These are phyloP conservation scores for Calycina herbarum DNA, from an alignment of 2,329 filamentous ascomycete species.

Conservation along the genomic window DNA sequence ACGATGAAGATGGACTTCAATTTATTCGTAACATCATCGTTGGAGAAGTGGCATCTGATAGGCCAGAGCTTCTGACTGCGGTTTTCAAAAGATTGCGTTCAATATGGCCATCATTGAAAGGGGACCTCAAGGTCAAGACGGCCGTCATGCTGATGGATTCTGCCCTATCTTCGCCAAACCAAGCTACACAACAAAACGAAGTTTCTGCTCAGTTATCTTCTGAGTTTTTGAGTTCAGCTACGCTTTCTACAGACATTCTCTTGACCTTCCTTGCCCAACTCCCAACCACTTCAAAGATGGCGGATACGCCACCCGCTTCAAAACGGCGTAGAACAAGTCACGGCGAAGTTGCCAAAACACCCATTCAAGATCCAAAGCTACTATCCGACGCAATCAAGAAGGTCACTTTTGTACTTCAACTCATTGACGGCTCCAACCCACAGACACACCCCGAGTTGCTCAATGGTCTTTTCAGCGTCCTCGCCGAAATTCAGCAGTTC, in stretches of 20 bases:
- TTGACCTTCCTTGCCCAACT: slow-evolving; percentile 71
- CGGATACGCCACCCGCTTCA: slow-evolving; percentile 68
- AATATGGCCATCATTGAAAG: slow-evolving; percentile 73
- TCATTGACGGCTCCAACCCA: slow-evolving; percentile 79
- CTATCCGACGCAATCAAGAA: slow-evolving; percentile 69
- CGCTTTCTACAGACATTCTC: slow-evolving; percentile 73
- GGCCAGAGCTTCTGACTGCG: slow-evolving; percentile 57
- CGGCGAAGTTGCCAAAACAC: slow-evolving; percentile 61
- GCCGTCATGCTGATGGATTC: slow-evolving; percentile 64
- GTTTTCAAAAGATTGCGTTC: slow-evolving; percentile 69
- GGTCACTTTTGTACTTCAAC: slow-evolving; percentile 82
- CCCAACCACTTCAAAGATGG: slow-evolving; percentile 70
- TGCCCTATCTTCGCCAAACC: slow-evolving; percentile 46
- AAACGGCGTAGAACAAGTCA: slow-evolving; percentile 81
- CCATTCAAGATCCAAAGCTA: slow-evolving; percentile 64
- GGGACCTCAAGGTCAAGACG: slow-evolving; percentile 57
- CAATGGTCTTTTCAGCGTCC: slow-evolving; percentile 74
- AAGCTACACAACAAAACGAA: slow-evolving; percentile 33
- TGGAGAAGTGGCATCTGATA: slow-evolving; percentile 44
- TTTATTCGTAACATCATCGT: slow-evolving; percentile 52
- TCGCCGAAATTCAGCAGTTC: slow-evolving; percentile 86
- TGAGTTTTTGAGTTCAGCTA: slow-evolving; percentile 70
- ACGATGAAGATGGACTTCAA: slow-evolving; percentile 57
- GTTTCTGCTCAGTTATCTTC: slow-evolving; percentile 60
- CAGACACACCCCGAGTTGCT: slow-evolving; percentile 75